These are phyloP conservation scores for Oehlia diaphana DNA, from an alignment of 192 early-diverging fungal genomes.

Conservation along the genomic window DNA sequence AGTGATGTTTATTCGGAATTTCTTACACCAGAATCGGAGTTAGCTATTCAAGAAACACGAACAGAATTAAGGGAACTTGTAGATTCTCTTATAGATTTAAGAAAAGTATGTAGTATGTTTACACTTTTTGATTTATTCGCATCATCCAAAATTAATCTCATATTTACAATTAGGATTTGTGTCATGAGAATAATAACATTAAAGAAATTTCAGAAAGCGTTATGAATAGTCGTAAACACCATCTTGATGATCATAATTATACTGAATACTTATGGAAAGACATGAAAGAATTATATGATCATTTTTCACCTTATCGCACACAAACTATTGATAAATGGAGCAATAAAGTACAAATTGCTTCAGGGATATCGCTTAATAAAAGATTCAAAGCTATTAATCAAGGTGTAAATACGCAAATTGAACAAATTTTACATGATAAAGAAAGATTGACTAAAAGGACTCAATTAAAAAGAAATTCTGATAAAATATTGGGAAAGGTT, in stretches of 20 bases:
- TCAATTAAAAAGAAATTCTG: conserved; percentile 75
- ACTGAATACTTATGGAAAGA: conserved; percentile 58
- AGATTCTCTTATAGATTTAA: conserved; percentile 44
- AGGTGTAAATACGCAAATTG: conserved; percentile 73
- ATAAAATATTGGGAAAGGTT: conserved; percentile 57
- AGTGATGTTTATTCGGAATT: conserved; percentile 29
- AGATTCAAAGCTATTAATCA: conserved; percentile 97
- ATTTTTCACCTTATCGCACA: conserved; percentile 80
- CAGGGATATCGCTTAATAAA: conserved; percentile 71
- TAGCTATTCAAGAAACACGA: conserved; percentile 36
- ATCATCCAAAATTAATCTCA: neutral
- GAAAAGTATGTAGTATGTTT: conserved; percentile 19
- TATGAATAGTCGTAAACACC: conserved; percentile 44
- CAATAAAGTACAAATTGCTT: conserved; percentile 77
- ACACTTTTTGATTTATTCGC: neutral
- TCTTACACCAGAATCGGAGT: conserved; percentile 10
- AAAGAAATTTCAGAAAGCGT: conserved; percentile 29
- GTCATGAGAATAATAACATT: conserved; percentile 40
- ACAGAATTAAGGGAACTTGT: conserved; percentile 38
- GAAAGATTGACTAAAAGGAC: conserved; percentile 86
- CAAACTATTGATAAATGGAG: conserved; percentile 93
- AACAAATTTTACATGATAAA: conserved; percentile 65
- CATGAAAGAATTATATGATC: conserved; percentile 57
- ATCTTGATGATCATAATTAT: conserved; percentile 49
- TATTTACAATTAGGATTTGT: conserved; percentile 37